Evolutionary conservation across 1,139 yeast species (phyloP).

Genomic region (Taphrina confusa): DNA sequence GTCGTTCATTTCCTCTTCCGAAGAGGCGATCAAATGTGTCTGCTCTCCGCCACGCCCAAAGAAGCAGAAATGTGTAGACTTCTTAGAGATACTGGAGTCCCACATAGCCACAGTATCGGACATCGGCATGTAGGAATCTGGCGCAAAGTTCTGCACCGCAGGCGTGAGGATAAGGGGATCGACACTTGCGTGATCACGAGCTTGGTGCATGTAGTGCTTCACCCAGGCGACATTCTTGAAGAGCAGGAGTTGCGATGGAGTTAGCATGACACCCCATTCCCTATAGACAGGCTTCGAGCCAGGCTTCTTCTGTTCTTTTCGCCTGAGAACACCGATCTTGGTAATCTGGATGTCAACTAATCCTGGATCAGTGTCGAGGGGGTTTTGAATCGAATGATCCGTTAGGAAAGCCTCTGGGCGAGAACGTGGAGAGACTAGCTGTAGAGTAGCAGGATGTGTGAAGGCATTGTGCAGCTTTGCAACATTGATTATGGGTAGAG

Average conservation of each 20-base stretch:
- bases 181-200: slow-evolving; percentile 38
- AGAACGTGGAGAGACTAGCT: slow-evolving; percentile 47
- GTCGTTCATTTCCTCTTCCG: slow-evolving; percentile 51
- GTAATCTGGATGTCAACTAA: slow-evolving; percentile 49
- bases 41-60: slow-evolving; percentile 46
- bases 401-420: slow-evolving; percentile 47
- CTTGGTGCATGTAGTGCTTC: slow-evolving; percentile 43
- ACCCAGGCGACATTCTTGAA: slow-evolving; percentile 51
- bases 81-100: slow-evolving; percentile 31
- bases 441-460: slow-evolving; percentile 46
- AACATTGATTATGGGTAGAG: slow-evolving; percentile 43
- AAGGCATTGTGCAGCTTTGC: slow-evolving; percentile 44
- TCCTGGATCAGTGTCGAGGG: slow-evolving; percentile 46
- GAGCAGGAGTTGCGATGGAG: slow-evolving; percentile 50
- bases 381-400: slow-evolving; percentile 35
- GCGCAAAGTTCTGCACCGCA: slow-evolving; percentile 49
- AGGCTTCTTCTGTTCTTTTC: slow-evolving; percentile 48
- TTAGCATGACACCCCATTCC: slow-evolving; percentile 51
- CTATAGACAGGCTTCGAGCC: slow-evolving; percentile 47
- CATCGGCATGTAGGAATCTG: slow-evolving; percentile 47
- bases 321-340: slow-evolving; percentile 48
- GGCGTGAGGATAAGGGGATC: slow-evolving; percentile 43
- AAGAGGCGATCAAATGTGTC: slow-evolving; percentile 47
- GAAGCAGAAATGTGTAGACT: slow-evolving; percentile 43
- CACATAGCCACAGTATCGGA: slow-evolving; percentile 48